A percentile compares a stretch with the other conserved stretches of the same genome.
phyloP scores from a whole-genome alignment of 208 protist species.

The Trypanosoma mega region DNA sequence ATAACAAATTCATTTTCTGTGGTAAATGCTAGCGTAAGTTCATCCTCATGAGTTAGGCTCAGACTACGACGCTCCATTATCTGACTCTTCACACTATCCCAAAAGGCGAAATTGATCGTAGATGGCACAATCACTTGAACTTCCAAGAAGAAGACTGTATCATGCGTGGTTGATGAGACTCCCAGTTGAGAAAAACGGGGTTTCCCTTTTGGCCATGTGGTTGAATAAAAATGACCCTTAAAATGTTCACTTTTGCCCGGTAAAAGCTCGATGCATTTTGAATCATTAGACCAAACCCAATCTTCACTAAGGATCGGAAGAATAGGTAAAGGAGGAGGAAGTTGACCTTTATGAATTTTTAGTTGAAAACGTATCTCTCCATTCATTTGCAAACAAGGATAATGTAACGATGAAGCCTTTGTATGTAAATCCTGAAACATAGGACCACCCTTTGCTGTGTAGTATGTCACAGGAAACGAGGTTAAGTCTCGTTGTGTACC shows the following conservation, averaged over 20 bases:
- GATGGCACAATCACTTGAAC: conserved; percentile 44
- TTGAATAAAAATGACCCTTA: conserved; percentile 31
- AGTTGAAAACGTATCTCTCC: conserved; percentile 24
- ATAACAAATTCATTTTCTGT: conserved; percentile 81
- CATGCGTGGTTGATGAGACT: conserved; percentile 52
- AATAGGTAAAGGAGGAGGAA: conserved; percentile 5
- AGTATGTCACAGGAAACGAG: conserved; percentile 6
- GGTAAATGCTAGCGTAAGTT: conserved; percentile 72
- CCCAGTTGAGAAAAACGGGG: conserved; percentile 64
- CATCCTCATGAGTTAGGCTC: conserved; percentile 58
- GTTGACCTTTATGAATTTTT: not conserved
- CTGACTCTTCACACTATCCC: conserved; percentile 14
- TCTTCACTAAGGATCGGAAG: not conserved
- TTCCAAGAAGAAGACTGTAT: conserved; percentile 77
- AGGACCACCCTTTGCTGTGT: conserved; percentile 10
- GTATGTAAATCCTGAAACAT: conserved; percentile 15
- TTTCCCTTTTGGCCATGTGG: conserved; percentile 30
- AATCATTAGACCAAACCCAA: conserved; percentile 65
- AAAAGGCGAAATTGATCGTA: conserved; percentile 2
- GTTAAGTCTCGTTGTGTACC: conserved; percentile 17
- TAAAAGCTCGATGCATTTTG: conserved; percentile 43
- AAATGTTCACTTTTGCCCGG: conserved; percentile 41
- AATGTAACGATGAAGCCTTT: conserved; percentile 15
- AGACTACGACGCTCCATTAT: conserved; percentile 57
- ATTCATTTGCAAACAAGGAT: conserved; percentile 7